These are phyloP conservation scores for Calycina marina DNA, from an alignment of 2,329 filamentous ascomycete genomes.

Conservation along the genomic window DNA sequence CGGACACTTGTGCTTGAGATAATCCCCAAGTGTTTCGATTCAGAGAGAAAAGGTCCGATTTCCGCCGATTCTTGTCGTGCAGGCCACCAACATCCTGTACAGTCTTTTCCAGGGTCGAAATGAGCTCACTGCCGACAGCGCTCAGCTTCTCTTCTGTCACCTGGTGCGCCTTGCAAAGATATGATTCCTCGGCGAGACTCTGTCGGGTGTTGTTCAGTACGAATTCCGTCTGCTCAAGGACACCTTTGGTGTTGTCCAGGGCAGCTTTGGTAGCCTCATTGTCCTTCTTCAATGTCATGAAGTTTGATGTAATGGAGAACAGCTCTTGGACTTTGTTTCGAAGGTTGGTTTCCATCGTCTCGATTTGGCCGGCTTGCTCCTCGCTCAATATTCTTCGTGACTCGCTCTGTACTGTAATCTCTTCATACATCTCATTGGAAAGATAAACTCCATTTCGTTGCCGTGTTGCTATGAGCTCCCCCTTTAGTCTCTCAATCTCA, in stretches of 20 bases:
- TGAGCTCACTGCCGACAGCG: slow-evolving; percentile 57
- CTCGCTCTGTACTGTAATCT: slow-evolving; percentile 83
- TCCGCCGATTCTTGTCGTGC: slow-evolving; percentile 73
- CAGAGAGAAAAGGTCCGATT: slow-evolving; percentile 65
- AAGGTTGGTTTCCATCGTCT: slow-evolving; percentile 79
- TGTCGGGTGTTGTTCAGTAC: slow-evolving; percentile 66
- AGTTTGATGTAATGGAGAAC: slow-evolving; percentile 70
- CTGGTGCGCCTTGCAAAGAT: slow-evolving; percentile 70
- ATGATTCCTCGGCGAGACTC: slow-evolving; percentile 63
- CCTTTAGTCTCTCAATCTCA: slow-evolving; percentile 91
- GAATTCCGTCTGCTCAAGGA: slow-evolving; percentile 78
- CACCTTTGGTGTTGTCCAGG: slow-evolving; percentile 65
- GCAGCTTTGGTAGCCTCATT: slow-evolving; percentile 60
- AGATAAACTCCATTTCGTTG: slow-evolving; percentile 94
- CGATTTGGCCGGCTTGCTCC: slow-evolving; percentile 83
- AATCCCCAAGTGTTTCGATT: slow-evolving; percentile 70
- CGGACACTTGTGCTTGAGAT: slow-evolving; percentile 59
- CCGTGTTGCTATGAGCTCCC: slow-evolving; percentile 80
- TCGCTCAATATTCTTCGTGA: slow-evolving; percentile 82
- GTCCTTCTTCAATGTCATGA: slow-evolving; percentile 80
- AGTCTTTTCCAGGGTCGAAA: slow-evolving; percentile 64
- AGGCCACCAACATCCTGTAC: slow-evolving; percentile 69
- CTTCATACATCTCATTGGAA: slow-evolving; percentile 76
- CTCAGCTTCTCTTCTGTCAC: slow-evolving; percentile 68
- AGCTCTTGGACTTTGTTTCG: slow-evolving; percentile 91